Evolutionary conservation across 176 grass and related monocot genomes (phyloP), one percentile per base, ranked within the genome.

Genomic region (Aechmea fasciata): DNA sequence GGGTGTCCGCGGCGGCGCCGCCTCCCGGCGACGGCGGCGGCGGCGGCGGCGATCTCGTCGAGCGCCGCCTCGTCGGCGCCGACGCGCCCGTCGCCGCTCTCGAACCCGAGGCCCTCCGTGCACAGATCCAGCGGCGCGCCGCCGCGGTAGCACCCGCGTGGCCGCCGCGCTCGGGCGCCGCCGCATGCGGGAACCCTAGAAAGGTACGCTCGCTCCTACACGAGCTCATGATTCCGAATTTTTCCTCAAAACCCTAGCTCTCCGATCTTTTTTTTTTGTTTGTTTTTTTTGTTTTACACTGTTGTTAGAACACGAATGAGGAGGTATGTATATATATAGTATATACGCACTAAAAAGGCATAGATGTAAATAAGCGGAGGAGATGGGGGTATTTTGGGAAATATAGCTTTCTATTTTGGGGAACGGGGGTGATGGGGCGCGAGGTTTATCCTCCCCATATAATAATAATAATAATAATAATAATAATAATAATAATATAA

Each of bases 91-190:
- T 96, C 85, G 52, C 93, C 79, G 70, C 73, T 91, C 67, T 96
- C 92, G 1, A 80, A 91, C 0, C 91, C 85, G 0, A 96, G 82
- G 80, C 82, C 81, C 77, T 96, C 91, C 3, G 92, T 96, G 71
- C 92, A 96, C 2, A 70, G n/a, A 49, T 82, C 78, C 47, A 79
- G 33, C 1, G 47, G 71, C 17, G 13, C 9, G 51, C 14, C 9
- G 51, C 12, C 51, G 51, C 14, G 11, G 51, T 14, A 11, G 14
- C 51, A 53, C 0, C 11, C 12, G 11, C 14, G 51, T 53, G 51
- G 51, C 11, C 12, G 12, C 51, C 51, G 12, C 51, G 51, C 51
- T 11, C 11, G 51, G 12, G 8, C 51, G 14, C 9, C 14, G 52
- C 13, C 52, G 54, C n/a, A 5, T 7, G 18, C 54, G 54, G 54